phyloP scores from a whole-genome alignment of 202 grass and related monocot species.

The Zizania palustris region DNA sequence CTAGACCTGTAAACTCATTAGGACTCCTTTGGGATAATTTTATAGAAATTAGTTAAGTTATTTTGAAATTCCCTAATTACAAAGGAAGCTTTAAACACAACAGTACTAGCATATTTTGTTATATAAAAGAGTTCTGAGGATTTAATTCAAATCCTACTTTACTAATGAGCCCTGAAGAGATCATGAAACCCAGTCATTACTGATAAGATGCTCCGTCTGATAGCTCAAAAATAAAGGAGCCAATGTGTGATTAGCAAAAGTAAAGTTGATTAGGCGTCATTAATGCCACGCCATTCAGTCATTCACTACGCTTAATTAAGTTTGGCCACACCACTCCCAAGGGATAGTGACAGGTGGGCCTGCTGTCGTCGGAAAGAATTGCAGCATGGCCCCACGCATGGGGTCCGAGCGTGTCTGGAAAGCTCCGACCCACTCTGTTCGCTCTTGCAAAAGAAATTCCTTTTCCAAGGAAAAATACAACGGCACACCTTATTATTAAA shows the following conservation, averaged over 20 bases:
- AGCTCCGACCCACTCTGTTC: slow-evolving; percentile 22
- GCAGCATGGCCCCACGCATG: slow-evolving; percentile 33
- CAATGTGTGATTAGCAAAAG: neutral
- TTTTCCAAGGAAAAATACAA: neutral
- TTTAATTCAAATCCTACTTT: no score
- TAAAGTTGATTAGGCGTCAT: slow-evolving; percentile 22
- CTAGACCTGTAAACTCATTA: no score
- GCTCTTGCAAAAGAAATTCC: neutral
- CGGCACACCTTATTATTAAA: neutral
- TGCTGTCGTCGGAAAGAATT: slow-evolving; percentile 49
- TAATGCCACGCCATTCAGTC: slow-evolving; percentile 34
- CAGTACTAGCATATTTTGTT: no score
- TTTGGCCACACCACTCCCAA: slow-evolving; percentile 21
- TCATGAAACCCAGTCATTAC: neutral
- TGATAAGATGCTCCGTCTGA: neutral
- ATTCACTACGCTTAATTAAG: slow-evolving; percentile 33
- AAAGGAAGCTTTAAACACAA: no score
- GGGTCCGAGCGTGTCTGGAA: slow-evolving; percentile 33
- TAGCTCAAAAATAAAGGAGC: neutral
- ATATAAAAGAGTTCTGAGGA: no score
- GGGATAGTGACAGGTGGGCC: slow-evolving; percentile 56
- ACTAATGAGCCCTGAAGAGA: no score
- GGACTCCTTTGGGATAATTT: no score
- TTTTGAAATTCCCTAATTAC: no score
- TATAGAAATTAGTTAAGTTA: no score